Conservation (phyloP, 129 eudicot genomes). For the Pulicaria dysenterica region DNA sequence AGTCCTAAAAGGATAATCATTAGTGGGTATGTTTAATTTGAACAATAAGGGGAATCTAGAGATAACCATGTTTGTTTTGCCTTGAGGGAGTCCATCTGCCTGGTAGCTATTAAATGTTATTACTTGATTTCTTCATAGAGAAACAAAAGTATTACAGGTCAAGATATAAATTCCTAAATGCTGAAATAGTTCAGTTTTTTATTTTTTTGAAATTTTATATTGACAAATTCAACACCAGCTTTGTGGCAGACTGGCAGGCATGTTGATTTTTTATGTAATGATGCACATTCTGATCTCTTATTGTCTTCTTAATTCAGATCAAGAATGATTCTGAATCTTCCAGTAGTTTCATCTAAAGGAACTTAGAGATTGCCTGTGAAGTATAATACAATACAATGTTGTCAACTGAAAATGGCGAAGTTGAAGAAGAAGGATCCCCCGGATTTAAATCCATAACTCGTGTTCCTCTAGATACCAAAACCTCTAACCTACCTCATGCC, state of each 20-base stretch:
- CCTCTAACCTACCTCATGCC: conserved; percentile 43
- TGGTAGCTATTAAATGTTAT: too few species aligned
- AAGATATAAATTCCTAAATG: neutral
- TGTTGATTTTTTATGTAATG: conserved; percentile 5
- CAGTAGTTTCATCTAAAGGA: conserved; percentile 11
- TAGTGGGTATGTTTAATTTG: too few species aligned
- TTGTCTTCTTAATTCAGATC: conserved; percentile 7
- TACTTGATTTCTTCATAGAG: too few species aligned
- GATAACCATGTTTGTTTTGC: neutral
- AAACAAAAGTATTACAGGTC: neutral
- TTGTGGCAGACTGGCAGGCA: neutral
- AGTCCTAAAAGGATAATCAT: neutral
- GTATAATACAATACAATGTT: conserved; percentile 35
- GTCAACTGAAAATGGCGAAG: conserved; percentile 39
- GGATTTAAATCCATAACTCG: conserved; percentile 38
- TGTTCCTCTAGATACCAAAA: conserved; percentile 41
- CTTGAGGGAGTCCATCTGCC: neutral
- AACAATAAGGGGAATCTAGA: neutral
- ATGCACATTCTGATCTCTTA: neutral
- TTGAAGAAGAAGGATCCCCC: conserved; percentile 36
- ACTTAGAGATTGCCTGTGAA: conserved; percentile 15
- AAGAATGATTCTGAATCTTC: conserved; percentile 17
- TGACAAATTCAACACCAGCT: too few species aligned
- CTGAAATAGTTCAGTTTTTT: neutral
- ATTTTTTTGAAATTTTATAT: neutral